Evolutionary conservation across 495 filamentous ascomycete genomes (phyloP).

Genomic region (Hypoxylon intermedium): DNA sequence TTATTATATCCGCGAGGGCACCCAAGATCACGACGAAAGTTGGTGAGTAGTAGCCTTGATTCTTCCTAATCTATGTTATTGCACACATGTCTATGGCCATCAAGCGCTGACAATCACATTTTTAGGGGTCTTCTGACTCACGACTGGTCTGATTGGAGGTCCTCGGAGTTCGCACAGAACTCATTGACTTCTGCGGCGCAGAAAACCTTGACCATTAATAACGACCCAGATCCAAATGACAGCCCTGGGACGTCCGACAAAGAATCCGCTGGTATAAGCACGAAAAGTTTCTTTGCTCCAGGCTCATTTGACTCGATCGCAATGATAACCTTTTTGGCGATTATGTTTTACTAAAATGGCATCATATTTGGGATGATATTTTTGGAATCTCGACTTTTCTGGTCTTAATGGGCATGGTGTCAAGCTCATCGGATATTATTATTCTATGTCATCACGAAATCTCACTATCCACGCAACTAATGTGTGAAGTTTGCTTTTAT

Average conservation of each 20-base stretch:
- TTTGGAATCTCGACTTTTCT: not conserved
- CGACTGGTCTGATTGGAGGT: slow-evolving; percentile 53
- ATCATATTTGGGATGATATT: not conserved
- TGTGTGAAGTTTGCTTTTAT: not conserved
- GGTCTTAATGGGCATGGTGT: slow-evolving; percentile 1
- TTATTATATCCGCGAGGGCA: slow-evolving; percentile 60
- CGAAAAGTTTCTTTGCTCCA: not conserved
- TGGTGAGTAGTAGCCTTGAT: slow-evolving; percentile 48
- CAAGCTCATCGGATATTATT: not conserved
- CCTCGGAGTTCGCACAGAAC: slow-evolving; percentile 41
- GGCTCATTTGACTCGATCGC: slow-evolving; percentile 7
- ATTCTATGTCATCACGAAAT: not conserved
- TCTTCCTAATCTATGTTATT: not conserved
- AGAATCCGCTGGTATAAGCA: slow-evolving; percentile 10
- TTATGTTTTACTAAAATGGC: slow-evolving; percentile 19
- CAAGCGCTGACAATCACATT: not conserved
- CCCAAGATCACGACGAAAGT: slow-evolving; percentile 57
- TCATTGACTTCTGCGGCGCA: slow-evolving; percentile 46
- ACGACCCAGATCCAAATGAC: slow-evolving; percentile 8
- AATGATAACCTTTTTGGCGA: not conserved
- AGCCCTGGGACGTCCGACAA: slow-evolving; percentile 10
- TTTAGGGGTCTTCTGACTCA: slow-evolving; percentile 52
- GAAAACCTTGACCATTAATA: slow-evolving; percentile 23
- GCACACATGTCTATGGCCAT: not conserved
- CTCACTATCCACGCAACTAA: not conserved